Evolutionary conservation across 306 rosid genomes (phyloP).

Genomic region (Castanea mollissima): DNA sequence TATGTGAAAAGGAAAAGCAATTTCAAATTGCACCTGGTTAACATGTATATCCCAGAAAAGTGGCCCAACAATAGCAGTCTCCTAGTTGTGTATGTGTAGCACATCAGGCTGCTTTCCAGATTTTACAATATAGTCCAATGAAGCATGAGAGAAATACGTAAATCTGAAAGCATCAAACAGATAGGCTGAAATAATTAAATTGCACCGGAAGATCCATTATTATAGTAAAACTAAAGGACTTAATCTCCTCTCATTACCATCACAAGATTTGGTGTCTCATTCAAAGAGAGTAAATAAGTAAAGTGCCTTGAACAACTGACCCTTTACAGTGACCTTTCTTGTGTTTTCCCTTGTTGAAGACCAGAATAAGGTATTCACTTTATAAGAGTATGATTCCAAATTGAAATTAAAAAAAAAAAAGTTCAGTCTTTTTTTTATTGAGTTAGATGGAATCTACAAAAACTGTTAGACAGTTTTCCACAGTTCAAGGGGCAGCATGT

Average conservation of each 20-base stretch:
- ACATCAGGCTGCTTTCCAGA: conserved; percentile 87
- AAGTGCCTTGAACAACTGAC: neutral
- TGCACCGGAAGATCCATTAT: conserved; percentile 14
- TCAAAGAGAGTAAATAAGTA: neutral
- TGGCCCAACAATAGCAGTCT: conserved; percentile 88
- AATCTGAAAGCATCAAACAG: conserved; percentile 52
- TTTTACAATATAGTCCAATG: conserved; percentile 83
- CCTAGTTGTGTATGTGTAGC: conserved; percentile 87
- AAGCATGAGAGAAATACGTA: conserved; percentile 86
- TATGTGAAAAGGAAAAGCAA: neutral
- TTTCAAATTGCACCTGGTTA: conserved; percentile 54
- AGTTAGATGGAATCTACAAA: neutral
- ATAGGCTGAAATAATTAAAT: conserved; percentile 13
- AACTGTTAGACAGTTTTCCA: neutral
- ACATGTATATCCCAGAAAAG: conserved; percentile 93
- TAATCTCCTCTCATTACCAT: conserved; percentile 1
- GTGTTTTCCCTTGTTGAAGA: neutral
- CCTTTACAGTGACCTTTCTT: neutral
- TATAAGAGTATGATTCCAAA: neutral
- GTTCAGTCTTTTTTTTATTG: neutral
- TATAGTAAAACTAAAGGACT: conserved; percentile 14
- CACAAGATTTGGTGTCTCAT: neutral
- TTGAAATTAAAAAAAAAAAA: neutral
- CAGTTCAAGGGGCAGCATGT: neutral
- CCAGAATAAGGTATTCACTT: neutral